Evolutionary conservation across 768 basidiomycete species (phyloP), one percentile per base, ranked within the genome.

Genomic region (Chalciporus pseudorubinellus): DNA sequence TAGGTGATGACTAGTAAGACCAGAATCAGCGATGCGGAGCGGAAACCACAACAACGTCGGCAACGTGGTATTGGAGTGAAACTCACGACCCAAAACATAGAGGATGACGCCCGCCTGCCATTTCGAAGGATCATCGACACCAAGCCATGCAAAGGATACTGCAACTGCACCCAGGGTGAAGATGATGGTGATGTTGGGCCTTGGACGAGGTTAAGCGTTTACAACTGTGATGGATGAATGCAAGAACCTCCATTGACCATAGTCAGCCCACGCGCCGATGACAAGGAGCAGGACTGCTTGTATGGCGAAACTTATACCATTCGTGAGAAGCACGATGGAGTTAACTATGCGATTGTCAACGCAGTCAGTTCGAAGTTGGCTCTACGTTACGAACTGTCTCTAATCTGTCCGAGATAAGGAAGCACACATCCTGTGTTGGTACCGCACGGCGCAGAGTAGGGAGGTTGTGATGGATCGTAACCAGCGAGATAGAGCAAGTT

Each of bases 181-280:
- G 48, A 84, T 79, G 21, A 87, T 87, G 0, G 85, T 84, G 58
- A 90, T 89, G 59, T 87, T 87, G 3, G 88, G 88, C 61, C 87
- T 81, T 28, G 55, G 24, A 8, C 12, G 44, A 11, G 7, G 46
- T 62, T 29, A 52, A 46, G 42, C 42, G 20, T 26, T 46, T 16
- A 26, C 38, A 14, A 22, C 4, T 12, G 38, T 1, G 21, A 24
- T 20, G 21, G 18, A 48, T 29, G 22, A 24, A 26, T 24, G 11
- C 12, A 44, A 45, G 39, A 38, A 83, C 85, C 85, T 85, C 87
- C 87, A 89, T 14, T 72, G 69, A n/a, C 89, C 88, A 64, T 89
- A 91, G 64, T 90, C 88, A 1, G 87, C 87, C 84, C 87, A 89
- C 4, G 86, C 84, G 4, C 87, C 88, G 24, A 90, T 79, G 12